Evolutionary conservation across 345 rosid species (phyloP), one percentile per base, ranked within the genome.

Genomic region (Eucalyptus sp.): DNA sequence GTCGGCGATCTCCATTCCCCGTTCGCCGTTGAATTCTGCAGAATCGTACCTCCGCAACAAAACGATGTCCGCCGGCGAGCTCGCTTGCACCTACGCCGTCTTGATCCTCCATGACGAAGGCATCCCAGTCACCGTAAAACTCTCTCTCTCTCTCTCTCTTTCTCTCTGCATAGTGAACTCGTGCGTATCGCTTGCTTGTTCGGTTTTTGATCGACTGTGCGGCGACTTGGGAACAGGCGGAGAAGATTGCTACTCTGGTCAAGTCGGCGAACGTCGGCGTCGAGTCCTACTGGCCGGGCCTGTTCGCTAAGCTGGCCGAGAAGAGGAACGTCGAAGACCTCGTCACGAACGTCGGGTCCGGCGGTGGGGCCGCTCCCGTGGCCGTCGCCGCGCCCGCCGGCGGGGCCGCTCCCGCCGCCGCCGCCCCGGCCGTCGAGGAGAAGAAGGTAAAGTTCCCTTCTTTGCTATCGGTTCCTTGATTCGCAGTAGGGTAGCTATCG

Each of bases 261-360:
- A 94, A 95, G 76, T 88, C 98, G 8, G 98, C 99, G 29, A 93
- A 94, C 87, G 93, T 95, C 5, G 3, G 7, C 1, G 87, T 94
- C 48, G 99, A 97, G 87, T 90, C 98, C 16, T 97, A 95, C 93
- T 97, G 99, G 99, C 97, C 99, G 6, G 81, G 94, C 91, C 90
- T 96, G 86, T 96, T 97, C 90, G 96, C 97, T 13, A 96, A 97
- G 95, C 93, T 97, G 68, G 94, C 93, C 3, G 98, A 96, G 93
- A 97, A 96, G 92, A 91, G 95, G 43, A 91, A 92, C 60, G 48
- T 96, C 29, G 96, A 89, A 50, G 97, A 96, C 81, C 96, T 97
- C 89, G 87, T 97, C 88, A 68, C 91, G 93, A 96, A 93, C 86
- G 97, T 93, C 68, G 99, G 99, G 37, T 91, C 99, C 5, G 98